Evolutionary conservation across 805 yeast species (phyloP), one percentile per base, ranked within the genome.

Genomic region (Candida silvatica): DNA sequence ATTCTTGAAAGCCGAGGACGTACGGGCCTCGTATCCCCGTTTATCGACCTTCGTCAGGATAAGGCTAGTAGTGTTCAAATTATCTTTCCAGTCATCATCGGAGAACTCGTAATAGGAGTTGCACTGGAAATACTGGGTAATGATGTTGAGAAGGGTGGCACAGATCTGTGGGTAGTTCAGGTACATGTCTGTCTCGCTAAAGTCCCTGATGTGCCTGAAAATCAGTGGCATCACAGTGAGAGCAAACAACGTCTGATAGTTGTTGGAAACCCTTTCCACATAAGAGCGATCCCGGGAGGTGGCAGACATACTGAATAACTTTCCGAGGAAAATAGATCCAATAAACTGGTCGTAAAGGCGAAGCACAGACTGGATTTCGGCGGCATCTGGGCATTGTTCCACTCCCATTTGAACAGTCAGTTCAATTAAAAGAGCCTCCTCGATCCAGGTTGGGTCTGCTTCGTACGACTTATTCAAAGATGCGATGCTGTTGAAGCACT

Each of bases 181-280:
- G 12, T 22, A 22, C 11, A 12, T 8, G 12, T 12, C 29, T 6
- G n/a, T 12, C n/a, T 26, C 16, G n/a, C 55, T 44, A 35, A 57
- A 54, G 5, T 44, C 45, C 17, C 40, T 39, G n/a, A 64, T 27
- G 30, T 62, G 60, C 0, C 40, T 27, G 17, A 54, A 23, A 0
- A 61, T 45, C 3, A 44, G 38, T 17, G 59, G 63, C 31, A 56
- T 44, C 8, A 64, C 34, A 4, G 44, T 27, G 3, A 31, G 5
- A 6, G 45, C 34, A 16, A 49, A 44, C n/a, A 43, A 37, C 8
- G 34, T 14, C 4, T 34, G 28, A 9, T 32, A 29, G 3, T 39
- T 32, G 3, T 15, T 8, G n/a, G 32, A 32, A 3, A 42, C 15
- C 3, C 22, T 26, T 17, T 44, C 47, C 4, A 47, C 12, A 9